phyloP scores from a whole-genome alignment of 2,329 filamentous ascomycete species.

The Apiospora kogelbergensis region DNA sequence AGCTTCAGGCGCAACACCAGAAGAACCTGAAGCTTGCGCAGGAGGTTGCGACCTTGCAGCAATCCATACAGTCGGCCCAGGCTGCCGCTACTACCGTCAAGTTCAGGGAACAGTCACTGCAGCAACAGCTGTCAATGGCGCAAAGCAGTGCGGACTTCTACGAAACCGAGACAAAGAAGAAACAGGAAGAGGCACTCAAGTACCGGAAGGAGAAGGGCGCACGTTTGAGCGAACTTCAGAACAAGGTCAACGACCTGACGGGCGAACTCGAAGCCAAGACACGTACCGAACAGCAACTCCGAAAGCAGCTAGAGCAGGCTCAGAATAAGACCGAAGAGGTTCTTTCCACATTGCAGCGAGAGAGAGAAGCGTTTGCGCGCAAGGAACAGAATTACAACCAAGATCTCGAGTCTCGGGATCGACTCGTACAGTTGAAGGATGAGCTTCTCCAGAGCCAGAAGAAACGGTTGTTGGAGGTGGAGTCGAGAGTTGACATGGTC shows the following conservation, averaged over 20 bases:
- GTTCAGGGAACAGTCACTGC: conserved; percentile 85
- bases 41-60: conserved; percentile 78
- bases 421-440: conserved; percentile 80
- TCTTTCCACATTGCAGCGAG: conserved; percentile 76
- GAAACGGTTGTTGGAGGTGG: conserved; percentile 68
- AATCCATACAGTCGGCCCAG: conserved; percentile 79
- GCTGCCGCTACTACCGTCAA: conserved; percentile 78
- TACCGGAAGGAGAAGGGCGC: conserved; percentile 94
- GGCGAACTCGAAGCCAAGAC: conserved; percentile 75
- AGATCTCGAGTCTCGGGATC: conserved; percentile 77
- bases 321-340: conserved; percentile 86
- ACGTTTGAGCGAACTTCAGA: conserved; percentile 83
- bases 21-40: conserved; percentile 83
- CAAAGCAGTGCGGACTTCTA: conserved; percentile 93
- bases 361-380: conserved; percentile 79
- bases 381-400: conserved; percentile 85
- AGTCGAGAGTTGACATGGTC: conserved; percentile 60
- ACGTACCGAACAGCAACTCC: conserved; percentile 76
- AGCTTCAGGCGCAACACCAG: conserved; percentile 84
- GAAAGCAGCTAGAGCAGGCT: conserved; percentile 78
- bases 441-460: conserved; percentile 73
- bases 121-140: conserved; percentile 86
- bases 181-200: conserved; percentile 81
- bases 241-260: conserved; percentile 81
- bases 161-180: conserved; percentile 87